phyloP scores from a whole-genome alignment of 1,284 basidiomycete genomes.

The Inonotus hispidus region DNA sequence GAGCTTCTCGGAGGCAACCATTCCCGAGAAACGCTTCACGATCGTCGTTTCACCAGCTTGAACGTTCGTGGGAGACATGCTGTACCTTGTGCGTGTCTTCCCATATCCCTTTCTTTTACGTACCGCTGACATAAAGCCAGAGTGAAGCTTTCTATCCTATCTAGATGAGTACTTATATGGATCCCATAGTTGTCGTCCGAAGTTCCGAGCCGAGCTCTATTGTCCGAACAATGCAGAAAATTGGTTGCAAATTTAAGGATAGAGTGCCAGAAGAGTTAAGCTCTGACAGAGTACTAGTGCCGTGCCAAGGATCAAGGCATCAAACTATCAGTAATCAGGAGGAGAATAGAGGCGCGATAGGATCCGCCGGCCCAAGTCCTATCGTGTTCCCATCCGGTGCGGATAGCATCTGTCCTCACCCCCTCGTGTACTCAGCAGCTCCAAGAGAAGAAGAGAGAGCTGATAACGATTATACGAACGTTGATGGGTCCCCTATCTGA shows the following conservation, averaged over 20 bases:
- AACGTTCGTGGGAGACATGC: not conserved
- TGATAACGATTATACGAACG: not conserved
- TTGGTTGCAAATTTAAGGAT: not conserved
- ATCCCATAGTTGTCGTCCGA: no score
- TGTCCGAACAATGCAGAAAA: not conserved
- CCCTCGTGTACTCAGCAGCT: no score
- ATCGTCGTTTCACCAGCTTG: constrained; percentile 4
- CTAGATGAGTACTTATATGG: no score
- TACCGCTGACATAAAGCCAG: not conserved
- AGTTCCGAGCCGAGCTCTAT: not conserved
- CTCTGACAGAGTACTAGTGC: not conserved
- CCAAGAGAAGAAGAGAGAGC: no score
- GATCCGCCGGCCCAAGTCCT: not conserved
- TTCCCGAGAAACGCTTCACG: constrained; percentile 3
- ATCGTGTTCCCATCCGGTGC: no score
- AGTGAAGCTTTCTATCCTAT: no score
- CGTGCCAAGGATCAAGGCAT: not conserved
- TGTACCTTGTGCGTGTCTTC: not conserved
- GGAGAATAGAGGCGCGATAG: not conserved
- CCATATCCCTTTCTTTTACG: not conserved
- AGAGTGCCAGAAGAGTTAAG: not conserved
- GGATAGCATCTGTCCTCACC: not conserved
- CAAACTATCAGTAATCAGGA: not conserved
- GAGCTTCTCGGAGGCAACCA: not conserved
- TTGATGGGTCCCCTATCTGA: not conserved